phyloP scores from a whole-genome alignment of 139 green algal species.

The Chlamydomonas sphaeroides region DNA sequence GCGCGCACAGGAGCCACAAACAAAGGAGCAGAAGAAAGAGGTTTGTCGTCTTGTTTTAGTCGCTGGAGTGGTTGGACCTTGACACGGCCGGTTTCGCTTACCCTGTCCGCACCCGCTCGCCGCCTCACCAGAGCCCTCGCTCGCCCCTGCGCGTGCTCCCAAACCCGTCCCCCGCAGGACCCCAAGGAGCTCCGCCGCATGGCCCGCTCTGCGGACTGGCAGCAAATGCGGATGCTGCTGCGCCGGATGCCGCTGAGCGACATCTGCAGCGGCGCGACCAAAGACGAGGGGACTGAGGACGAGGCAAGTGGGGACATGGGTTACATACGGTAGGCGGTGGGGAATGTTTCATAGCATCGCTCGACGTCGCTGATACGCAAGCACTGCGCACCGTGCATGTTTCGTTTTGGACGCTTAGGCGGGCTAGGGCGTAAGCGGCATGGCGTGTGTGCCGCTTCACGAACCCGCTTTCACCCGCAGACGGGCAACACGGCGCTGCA shows the following conservation, averaged over 20 bases:
- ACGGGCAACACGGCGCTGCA: conserved; percentile 37
- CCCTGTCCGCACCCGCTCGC: neutral
- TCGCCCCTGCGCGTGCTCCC: neutral
- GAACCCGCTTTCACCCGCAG: neutral
- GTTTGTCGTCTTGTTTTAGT: neutral
- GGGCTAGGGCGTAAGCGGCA: no score
- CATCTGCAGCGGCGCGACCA: conserved; percentile 7
- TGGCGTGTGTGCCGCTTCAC: no score
- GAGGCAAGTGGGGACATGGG: conserved; percentile 9
- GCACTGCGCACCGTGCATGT: no score
- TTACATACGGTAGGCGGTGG: no score
- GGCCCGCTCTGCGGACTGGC: conserved; percentile 19
- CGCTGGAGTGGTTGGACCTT: neutral
- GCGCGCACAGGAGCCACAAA: conserved; percentile 12
- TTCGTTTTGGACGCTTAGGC: no score
- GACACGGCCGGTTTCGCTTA: neutral
- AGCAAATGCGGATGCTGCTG: conserved; percentile 31
- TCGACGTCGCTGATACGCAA: no score
- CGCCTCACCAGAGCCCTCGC: neutral
- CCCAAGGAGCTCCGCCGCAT: neutral
- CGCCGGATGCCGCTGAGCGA: conserved; percentile 20
- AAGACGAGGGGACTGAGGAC: neutral
- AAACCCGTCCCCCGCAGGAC: neutral
- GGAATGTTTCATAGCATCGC: no score
- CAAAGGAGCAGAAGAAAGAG: conserved; percentile 34